Evolutionary conservation across 176 grass and related monocot genomes (phyloP), one percentile per base, ranked within the genome.

Genomic region (Aegilops tauschii): DNA sequence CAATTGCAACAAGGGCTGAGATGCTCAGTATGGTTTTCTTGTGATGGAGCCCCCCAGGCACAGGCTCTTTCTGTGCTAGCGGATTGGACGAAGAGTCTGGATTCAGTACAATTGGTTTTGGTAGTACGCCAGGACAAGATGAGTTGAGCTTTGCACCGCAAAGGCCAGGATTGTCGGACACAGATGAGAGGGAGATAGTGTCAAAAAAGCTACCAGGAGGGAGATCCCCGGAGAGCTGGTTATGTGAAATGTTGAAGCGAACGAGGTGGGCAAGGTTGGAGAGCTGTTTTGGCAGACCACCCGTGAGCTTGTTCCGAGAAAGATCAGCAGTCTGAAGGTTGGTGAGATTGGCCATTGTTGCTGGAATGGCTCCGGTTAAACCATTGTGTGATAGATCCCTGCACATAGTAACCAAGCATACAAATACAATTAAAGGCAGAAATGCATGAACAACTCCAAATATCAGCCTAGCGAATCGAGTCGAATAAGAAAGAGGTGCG

Each of bases 21-120:
- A 99, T 96, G 83, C 97, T 99, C 28, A 99, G 80, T 82, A 99
- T 94, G 45, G 95, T 97, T 86, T 94, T 96, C 81, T 97, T 99
- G 81, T 99, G 94, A 83, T 67, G 91, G 20, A 80, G 69, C 31
- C 83, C 88, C 36, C 64, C 61, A 17, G 92, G 78, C 9, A 50
- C 40, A 28, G 83, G 85, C 40, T 42, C 40, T 1, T 82, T 59
- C 42, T 83, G 73, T 77, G 89, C 73, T 28, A 84, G 74, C 1
- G 91, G 88, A 80, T 89, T 75, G 0, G 81, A 85, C 59, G 93
- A 95, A 58, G 86, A 68, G 58, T 96, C 86, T 8, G 97, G 97
- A 54, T 99, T 96, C 79, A 99, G 84, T 12, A 99, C 97, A 70
- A 99, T 92, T 81, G 97, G 97, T 89, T 99, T 99, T 35, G 97